Evolutionary conservation across 2,329 filamentous ascomycete genomes (phyloP).

Genomic region (Acephala macrosclerotiorum): DNA sequence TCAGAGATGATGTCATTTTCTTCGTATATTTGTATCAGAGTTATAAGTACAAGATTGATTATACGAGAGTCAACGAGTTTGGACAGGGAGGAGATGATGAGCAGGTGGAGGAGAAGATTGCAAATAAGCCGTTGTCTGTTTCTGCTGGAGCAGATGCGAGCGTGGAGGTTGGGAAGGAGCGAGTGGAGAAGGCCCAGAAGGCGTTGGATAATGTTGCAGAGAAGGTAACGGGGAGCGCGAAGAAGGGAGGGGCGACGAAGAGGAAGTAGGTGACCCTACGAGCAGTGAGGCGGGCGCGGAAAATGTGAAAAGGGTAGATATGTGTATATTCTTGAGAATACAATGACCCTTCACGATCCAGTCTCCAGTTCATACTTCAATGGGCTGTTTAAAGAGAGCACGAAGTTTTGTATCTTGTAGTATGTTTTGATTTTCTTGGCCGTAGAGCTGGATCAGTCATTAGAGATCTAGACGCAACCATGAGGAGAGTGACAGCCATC

Average conservation of each 20-base stretch:
- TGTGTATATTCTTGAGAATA: not conserved
- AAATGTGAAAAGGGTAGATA: constrained; percentile 3
- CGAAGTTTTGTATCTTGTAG: too few relatives aligned
- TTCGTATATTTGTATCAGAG: constrained; percentile 97
- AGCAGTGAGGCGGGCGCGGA: not conserved
- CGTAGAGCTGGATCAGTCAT: too few relatives aligned
- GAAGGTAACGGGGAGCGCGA: constrained; percentile 57
- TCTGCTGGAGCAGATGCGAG: constrained; percentile 32
- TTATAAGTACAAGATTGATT: constrained; percentile 92
- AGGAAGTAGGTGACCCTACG: constrained; percentile 48
- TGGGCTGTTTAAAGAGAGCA: too few relatives aligned
- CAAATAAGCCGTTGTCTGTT: constrained; percentile 45
- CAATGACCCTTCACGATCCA: too few relatives aligned
- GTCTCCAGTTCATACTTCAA: too few relatives aligned
- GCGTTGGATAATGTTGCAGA: constrained; percentile 32
- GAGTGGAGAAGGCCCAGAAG: constrained; percentile 41
- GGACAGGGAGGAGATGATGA: constrained; percentile 97
- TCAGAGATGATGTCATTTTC: constrained; percentile 97
- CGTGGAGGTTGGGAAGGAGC: constrained; percentile 41
- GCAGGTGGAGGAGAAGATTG: constrained; percentile 60
- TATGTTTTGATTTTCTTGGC: too few relatives aligned
- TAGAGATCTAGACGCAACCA: too few relatives aligned
- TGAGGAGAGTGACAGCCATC: too few relatives aligned
- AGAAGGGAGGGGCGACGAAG: constrained; percentile 57
- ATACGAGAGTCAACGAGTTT: constrained; percentile 94